These are phyloP conservation scores for Pleurotus platypus DNA, from an alignment of 768 basidiomycete genomes.

Conservation along the genomic window DNA sequence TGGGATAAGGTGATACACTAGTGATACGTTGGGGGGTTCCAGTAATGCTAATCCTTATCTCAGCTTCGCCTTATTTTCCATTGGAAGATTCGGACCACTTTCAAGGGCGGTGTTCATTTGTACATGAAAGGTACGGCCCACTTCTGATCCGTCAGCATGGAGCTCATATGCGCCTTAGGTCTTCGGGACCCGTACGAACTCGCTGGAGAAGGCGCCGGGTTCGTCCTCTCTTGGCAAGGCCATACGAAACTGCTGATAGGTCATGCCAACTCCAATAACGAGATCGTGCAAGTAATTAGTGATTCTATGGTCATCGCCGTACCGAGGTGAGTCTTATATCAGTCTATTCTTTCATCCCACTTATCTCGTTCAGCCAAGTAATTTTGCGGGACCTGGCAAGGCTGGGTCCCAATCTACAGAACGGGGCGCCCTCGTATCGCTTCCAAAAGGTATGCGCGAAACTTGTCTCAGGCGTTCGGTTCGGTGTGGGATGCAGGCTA, in stretches of 20 bases:
- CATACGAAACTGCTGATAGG: constrained; percentile 68
- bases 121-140: constrained; percentile 75
- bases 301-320: constrained; percentile 80
- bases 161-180: constrained; percentile 40
- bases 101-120: constrained; percentile 67
- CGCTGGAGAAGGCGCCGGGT: constrained; percentile 74
- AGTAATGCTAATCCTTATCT: background rate
- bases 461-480: constrained; percentile 78
- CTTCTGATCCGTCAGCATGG: background rate
- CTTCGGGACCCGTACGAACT: constrained; percentile 77
- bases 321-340: constrained; percentile 54
- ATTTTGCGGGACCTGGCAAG: background rate
- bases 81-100: constrained; percentile 70
- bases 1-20: constrained; percentile 79
- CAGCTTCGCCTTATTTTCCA: constrained; percentile 80
- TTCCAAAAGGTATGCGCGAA: constrained; percentile 79
- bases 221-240: constrained; percentile 82
- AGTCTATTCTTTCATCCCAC: background rate
- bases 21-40: background rate
- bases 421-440: constrained; percentile 20
- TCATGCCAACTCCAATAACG: constrained; percentile 64
- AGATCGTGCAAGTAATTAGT: constrained; percentile 80
- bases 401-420: constrained; percentile 5
- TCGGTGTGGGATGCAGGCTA: constrained; percentile 78
- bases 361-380: constrained; percentile 13